A percentile compares a stretch with the other conserved stretches of the same genome.
phyloP scores from a whole-genome alignment of 352 stramenopile genomes.

The Globisporangium cylindrosporum region DNA sequence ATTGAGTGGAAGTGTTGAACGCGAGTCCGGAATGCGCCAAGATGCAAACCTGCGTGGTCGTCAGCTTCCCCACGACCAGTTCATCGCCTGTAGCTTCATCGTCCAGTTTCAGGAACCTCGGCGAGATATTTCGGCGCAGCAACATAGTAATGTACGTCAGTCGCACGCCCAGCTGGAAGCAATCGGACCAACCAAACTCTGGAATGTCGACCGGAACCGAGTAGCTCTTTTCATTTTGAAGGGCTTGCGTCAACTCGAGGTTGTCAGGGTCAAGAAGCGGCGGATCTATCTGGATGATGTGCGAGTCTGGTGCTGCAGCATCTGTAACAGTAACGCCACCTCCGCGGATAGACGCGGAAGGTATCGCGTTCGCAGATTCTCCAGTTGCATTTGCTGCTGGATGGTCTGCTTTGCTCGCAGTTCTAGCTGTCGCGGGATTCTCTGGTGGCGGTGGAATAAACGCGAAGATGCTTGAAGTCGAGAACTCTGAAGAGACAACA shows the following conservation, averaged over 20 bases:
- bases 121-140: slow-evolving; percentile 50
- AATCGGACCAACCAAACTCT: slow-evolving; percentile 45
- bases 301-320: background rate
- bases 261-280: background rate
- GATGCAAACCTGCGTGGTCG: slow-evolving; percentile 23
- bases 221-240: slow-evolving; percentile 51
- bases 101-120: slow-evolving; percentile 32
- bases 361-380: background rate
- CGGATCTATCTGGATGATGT: slow-evolving; percentile 24
- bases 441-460: slow-evolving; percentile 24
- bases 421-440: background rate
- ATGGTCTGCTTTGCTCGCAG: background rate
- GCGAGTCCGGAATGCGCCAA: slow-evolving; percentile 37
- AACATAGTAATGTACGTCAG: slow-evolving; percentile 50
- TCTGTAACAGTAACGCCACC: background rate
- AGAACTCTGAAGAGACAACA: slow-evolving; percentile 1
- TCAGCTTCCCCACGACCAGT: slow-evolving; percentile 21
- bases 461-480: slow-evolving; percentile 47
- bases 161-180: slow-evolving; percentile 42
- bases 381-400: background rate
- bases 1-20: slow-evolving; percentile 38
- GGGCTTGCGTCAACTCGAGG: slow-evolving; percentile 28
- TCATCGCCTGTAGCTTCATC: slow-evolving; percentile 17
- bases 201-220: slow-evolving; percentile 34
- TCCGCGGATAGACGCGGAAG: background rate